Percentiles rank a stretch among this genome's conserved stretches.
Evolutionary conservation across 1,284 basidiomycete species (phyloP).

Genomic region (Trichosporon asahii): DNA sequence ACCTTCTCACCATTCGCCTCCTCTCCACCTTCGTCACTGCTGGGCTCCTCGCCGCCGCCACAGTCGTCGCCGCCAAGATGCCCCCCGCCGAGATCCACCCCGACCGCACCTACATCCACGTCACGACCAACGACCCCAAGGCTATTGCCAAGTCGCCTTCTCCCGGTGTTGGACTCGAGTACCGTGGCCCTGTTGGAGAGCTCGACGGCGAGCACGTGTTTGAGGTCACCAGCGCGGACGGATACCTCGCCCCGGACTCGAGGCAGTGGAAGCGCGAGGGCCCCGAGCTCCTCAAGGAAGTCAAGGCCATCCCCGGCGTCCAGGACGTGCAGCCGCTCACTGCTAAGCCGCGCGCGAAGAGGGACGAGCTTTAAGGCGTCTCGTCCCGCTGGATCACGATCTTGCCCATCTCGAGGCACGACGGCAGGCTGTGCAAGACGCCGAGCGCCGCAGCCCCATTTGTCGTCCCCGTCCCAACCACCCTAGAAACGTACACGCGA

Average conservation of each 20-base stretch:
- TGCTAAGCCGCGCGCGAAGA: slow-evolving; percentile 38
- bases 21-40: neutral
- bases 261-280: slow-evolving; percentile 19
- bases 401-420: neutral
- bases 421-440: neutral
- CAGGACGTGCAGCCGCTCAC: slow-evolving; percentile 34
- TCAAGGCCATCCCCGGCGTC: slow-evolving; percentile 35
- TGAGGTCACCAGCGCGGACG: slow-evolving; percentile 27
- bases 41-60: slow-evolving; percentile 7
- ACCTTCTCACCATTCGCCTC: slow-evolving; percentile 17
- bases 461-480: neutral
- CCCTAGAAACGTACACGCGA: neutral
- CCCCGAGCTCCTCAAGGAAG: slow-evolving; percentile 19
- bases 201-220: slow-evolving; percentile 46
- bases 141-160: slow-evolving; percentile 4
- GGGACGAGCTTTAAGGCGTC: slow-evolving; percentile 35
- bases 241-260: neutral
- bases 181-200: slow-evolving; percentile 45
- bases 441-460: neutral
- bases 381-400: neutral
- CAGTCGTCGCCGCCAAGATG: slow-evolving; percentile 14
- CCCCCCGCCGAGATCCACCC: slow-evolving; percentile 27
- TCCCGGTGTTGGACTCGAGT: slow-evolving; percentile 21
- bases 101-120: slow-evolving; percentile 38
- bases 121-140: slow-evolving; percentile 28